Evolutionary conservation across 2,329 filamentous ascomycete genomes (phyloP).

Genomic region (Sclerotinia spermophila): DNA sequence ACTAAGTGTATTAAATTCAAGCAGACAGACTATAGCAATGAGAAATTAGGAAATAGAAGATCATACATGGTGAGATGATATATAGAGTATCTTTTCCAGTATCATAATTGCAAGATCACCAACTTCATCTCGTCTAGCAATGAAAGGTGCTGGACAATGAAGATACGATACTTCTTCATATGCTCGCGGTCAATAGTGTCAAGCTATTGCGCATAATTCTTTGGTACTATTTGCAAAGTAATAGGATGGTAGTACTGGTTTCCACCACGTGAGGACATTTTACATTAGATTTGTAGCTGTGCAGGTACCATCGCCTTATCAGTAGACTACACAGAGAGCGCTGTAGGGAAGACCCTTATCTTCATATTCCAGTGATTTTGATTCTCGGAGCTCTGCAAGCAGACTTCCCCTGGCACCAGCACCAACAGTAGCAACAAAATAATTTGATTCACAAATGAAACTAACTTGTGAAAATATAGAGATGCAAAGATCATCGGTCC

Average conservation of each 20-base stretch:
- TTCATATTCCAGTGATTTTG: neutral
- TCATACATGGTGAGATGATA: neutral
- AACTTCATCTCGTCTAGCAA: neutral
- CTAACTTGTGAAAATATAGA: neutral
- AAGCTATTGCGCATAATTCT: neutral
- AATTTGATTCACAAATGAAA: neutral
- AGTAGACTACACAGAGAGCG: neutral
- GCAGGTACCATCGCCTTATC: neutral
- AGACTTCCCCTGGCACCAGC: neutral
- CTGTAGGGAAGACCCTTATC: neutral
- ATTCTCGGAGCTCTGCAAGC: neutral
- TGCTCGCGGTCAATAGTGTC: neutral
- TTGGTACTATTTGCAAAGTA: neutral
- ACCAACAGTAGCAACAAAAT: neutral
- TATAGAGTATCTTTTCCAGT: neutral
- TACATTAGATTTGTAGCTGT: no score
- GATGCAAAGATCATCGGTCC: neutral
- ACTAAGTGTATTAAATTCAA: neutral
- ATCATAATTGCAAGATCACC: neutral
- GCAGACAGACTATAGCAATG: neutral
- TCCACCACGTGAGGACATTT: neutral
- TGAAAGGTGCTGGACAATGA: neutral
- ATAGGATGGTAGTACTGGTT: neutral
- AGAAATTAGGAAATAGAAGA: no score
- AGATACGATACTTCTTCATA: neutral